These are phyloP conservation scores for Myxozyma sirexii DNA, from an alignment of 805 yeast genomes.

Conservation along the genomic window DNA sequence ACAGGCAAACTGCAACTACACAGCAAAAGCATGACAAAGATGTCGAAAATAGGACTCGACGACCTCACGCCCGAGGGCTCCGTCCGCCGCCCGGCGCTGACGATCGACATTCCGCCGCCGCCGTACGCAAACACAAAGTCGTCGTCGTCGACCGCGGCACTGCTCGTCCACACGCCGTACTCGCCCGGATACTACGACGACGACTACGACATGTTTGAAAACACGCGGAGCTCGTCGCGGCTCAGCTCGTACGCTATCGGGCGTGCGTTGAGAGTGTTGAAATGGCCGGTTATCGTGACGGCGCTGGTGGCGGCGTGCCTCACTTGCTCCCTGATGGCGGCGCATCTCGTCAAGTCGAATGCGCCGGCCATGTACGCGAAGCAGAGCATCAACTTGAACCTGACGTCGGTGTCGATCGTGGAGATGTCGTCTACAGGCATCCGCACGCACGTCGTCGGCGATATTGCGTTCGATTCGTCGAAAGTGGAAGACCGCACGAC, in stretches of 20 bases:
- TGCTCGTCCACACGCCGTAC: slow-evolving; percentile 24
- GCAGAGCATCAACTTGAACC: slow-evolving; percentile 26
- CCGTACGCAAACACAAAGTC: slow-evolving; percentile 27
- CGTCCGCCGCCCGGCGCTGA: slow-evolving; percentile 11
- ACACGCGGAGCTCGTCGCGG: background rate
- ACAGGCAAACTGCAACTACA: background rate
- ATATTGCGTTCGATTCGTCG: slow-evolving; percentile 29
- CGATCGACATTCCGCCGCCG: slow-evolving; percentile 26
- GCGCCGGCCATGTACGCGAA: slow-evolving; percentile 28
- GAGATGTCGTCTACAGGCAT: slow-evolving; percentile 24
- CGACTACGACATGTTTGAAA: slow-evolving; percentile 3
- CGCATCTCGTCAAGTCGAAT: slow-evolving; percentile 9
- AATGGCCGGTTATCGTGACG: slow-evolving; percentile 18
- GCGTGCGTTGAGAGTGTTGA: slow-evolving; percentile 10
- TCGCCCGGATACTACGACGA: slow-evolving; percentile 29
- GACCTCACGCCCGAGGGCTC: background rate
- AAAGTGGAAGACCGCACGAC: slow-evolving; percentile 25
- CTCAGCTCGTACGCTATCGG: background rate
- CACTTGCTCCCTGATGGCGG: slow-evolving; percentile 1
- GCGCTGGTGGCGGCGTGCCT: slow-evolving; percentile 8
- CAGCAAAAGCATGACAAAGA: background rate
- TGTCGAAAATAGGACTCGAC: slow-evolving; percentile 12
- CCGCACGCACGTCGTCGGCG: slow-evolving; percentile 25
- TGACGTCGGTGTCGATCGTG: slow-evolving; percentile 21
- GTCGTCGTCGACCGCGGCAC: slow-evolving; percentile 16